Evolutionary conservation across 345 rosid species (phyloP).

Genomic region (Limnanthes douglasii): DNA sequence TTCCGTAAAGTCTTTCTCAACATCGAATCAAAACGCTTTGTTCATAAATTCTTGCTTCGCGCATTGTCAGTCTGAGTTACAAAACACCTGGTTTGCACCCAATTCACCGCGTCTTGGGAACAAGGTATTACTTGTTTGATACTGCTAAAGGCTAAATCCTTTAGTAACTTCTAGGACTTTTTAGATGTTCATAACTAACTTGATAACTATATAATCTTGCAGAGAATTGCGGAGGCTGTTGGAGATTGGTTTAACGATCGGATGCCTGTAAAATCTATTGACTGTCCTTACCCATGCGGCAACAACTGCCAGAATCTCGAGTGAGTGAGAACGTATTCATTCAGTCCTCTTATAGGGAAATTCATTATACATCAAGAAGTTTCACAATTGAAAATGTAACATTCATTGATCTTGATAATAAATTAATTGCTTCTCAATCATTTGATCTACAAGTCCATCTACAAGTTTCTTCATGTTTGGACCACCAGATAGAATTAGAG

Average conservation of each 20-base stretch:
- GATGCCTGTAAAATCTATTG: conserved; percentile 28
- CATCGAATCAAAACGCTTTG: conserved; percentile 49
- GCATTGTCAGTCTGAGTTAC: conserved; percentile 86
- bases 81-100: conserved; percentile 74
- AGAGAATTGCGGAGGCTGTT: conserved; percentile 73
- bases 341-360: conserved; percentile 4
- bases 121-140: conserved; percentile 27
- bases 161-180: no score
- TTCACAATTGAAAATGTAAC: conserved; percentile 5
- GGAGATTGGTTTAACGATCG: conserved; percentile 89
- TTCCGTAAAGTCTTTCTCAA: conserved; percentile 28
- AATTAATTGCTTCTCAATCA: conserved; percentile 2
- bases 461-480: background rate
- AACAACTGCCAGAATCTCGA: conserved; percentile 64
- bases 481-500: no score
- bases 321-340: conserved; percentile 27
- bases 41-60: conserved; percentile 91
- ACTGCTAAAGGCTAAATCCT: no score
- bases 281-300: conserved; percentile 81
- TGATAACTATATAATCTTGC: conserved; percentile 13
- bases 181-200: no score
- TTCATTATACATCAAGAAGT: conserved; percentile 4
- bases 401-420: conserved; percentile 3
- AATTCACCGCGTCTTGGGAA: conserved; percentile 49
- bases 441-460: conserved; percentile 4